A percentile compares a stretch with the other conserved stretches of the same genome.
phyloP scores from a whole-genome alignment of 2,329 filamentous ascomycete genomes.

The Ramichloridium luteum region DNA sequence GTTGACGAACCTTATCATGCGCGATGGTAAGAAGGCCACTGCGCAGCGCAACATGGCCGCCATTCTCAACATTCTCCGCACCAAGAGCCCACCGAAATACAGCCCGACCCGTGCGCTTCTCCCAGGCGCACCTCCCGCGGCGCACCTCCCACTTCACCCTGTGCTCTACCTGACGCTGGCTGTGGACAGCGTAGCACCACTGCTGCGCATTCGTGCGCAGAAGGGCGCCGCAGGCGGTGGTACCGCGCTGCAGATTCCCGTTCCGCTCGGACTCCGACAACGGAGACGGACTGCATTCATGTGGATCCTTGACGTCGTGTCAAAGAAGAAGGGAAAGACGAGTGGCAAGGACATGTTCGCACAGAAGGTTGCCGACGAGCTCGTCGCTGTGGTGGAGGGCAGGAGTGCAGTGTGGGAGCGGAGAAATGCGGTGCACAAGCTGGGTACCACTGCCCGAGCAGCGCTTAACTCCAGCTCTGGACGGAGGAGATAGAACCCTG shows the following conservation, averaged over 20 bases:
- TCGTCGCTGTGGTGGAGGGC: conserved; percentile 80
- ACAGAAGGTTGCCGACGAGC: conserved; percentile 68
- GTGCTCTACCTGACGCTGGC: conserved; percentile 79
- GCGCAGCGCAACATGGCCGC: conserved; percentile 87
- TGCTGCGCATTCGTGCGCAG: conserved; percentile 66
- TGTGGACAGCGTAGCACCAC: conserved; percentile 82
- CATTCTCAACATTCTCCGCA: conserved; percentile 74
- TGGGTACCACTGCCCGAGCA: conserved; percentile 63
- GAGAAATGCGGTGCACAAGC: conserved; percentile 65
- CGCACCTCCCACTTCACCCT: conserved; percentile 77
- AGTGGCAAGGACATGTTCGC: conserved; percentile 63
- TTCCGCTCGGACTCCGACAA: conserved; percentile 62
- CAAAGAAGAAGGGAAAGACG: conserved; percentile 61
- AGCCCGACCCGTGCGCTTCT: conserved; percentile 60
- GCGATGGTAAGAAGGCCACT: conserved; percentile 73
- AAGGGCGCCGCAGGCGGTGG: conserved; percentile 78
- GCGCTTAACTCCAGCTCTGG: conserved; percentile 48
- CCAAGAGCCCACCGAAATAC: conserved; percentile 63
- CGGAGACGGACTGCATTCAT: conserved; percentile 65
- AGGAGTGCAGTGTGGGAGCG: conserved; percentile 74
- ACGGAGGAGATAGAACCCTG: conserved; percentile 13
- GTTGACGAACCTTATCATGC: conserved; percentile 83
- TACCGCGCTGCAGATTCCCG: conserved; percentile 66
- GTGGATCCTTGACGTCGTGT: conserved; percentile 82
- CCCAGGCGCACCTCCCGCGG: conserved; percentile 60